phyloP scores from a whole-genome alignment of 768 basidiomycete species.

The Termitomyces sp. region DNA sequence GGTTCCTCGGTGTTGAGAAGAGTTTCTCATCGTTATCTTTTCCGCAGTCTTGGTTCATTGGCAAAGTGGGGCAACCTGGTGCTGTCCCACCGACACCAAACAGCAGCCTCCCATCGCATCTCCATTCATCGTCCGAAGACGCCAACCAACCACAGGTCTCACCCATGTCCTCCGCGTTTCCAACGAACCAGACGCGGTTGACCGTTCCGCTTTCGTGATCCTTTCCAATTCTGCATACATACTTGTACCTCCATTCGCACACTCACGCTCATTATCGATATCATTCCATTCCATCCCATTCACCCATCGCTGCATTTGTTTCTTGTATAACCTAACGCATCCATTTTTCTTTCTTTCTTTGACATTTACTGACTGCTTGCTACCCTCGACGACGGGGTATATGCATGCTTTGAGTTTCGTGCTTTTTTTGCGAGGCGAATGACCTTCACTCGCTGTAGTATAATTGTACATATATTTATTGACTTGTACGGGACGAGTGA shows the following conservation, averaged over 20 bases:
- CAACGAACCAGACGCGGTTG: conserved; percentile 39
- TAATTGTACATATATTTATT: conserved; percentile 7
- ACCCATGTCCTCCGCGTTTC: conserved; percentile 84
- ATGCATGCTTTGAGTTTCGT: neutral
- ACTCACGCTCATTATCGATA: neutral
- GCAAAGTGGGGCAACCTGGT: conserved; percentile 66
- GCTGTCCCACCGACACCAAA: conserved; percentile 43
- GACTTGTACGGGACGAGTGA: conserved; percentile 1
- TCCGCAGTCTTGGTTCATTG: conserved; percentile 91
- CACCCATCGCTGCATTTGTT: conserved; percentile 4
- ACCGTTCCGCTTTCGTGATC: conserved; percentile 17
- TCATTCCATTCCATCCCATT: neutral
- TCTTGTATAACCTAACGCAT: conserved; percentile 10
- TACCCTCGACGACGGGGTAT: neutral
- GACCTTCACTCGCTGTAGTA: conserved; percentile 6
- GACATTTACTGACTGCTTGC: neutral
- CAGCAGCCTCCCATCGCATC: conserved; percentile 30
- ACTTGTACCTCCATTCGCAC: neutral
- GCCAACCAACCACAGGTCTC: conserved; percentile 54
- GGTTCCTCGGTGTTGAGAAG: neutral
- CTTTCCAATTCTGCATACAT: too few relatives aligned
- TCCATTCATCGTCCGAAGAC: conserved; percentile 29
- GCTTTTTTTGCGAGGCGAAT: neutral
- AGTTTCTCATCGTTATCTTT: conserved; percentile 6
- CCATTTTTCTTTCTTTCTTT: conserved; percentile 2